Evolutionary conservation across 2,329 filamentous ascomycete genomes (phyloP), one percentile per base, ranked within the genome.

Genomic region (Hypomyces perniciosus): DNA sequence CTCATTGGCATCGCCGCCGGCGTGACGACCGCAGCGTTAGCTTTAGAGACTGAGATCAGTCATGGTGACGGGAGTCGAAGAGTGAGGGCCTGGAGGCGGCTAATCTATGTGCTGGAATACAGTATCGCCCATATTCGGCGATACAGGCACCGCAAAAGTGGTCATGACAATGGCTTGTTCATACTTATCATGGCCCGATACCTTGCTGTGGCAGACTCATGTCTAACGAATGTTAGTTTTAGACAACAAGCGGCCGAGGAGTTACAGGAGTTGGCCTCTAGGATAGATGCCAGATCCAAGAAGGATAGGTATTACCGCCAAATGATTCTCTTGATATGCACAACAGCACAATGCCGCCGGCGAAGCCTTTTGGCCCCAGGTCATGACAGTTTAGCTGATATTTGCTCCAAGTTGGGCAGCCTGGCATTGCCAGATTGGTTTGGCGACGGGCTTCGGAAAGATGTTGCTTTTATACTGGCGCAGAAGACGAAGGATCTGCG

Each of bases 401-500:
- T 80, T 13, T 76, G 70, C 55, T 58, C 61, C n/a, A 65, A 62
- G 13, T 58, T 80, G 6, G 61, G 68, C n/a, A 48, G 44, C 5
- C 56, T 75, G 10, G 56, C 55, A 2, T 55, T 73, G 5, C 60
- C 64, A 4, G 55, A 55, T 8, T 63, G 62, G 49, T 62, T 70
- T 27, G 54, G 72, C 5, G 56, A 62, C 30, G 68, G 65, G 20
- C 61, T 81, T 33, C 68, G 68, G 30, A 63, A 66, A 3, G 75
- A 79, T 30, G 70, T 71, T 1, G 77, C 78, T 0, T 79, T 80
- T 56, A 60, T 73, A 30, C 62, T 80, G 29, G 77, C 78, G 1
- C 74, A 78, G 52, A 69, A 72, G 48, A 80, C 76, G 10, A 74
- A 73, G 48, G 74, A 79, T 56, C 63, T 81, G 6, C 67, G 73